Percentiles rank a stretch among this genome's conserved stretches.
These are phyloP conservation scores for Mycena alexandri DNA, from an alignment of 768 basidiomycete species.

Conservation along the genomic window DNA sequence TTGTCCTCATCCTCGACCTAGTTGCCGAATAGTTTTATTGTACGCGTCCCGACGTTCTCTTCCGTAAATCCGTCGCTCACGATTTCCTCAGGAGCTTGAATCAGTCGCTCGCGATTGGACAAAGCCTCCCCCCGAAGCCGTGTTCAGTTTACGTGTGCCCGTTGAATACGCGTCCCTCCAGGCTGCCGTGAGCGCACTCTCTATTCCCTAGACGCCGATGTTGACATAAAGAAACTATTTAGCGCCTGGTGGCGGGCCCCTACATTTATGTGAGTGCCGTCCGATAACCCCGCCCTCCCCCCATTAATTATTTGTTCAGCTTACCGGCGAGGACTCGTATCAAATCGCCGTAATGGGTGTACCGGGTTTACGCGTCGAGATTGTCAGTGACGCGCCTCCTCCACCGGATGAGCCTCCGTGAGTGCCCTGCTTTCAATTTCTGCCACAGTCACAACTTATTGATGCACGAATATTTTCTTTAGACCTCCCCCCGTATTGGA, in stretches of 20 bases:
- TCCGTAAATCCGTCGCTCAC: conserved; percentile 20
- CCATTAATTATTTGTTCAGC: conserved; percentile 53
- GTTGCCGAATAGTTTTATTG: conserved; percentile 78
- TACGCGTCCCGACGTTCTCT: conserved; percentile 49
- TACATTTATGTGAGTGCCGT: conserved; percentile 79
- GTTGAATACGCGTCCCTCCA: conserved; percentile 90
- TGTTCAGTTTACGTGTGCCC: conserved; percentile 83
- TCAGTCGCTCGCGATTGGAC: conserved; percentile 87
- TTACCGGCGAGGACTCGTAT: conserved; percentile 88
- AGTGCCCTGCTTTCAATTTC: conserved; percentile 47
- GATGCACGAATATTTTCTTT: conserved; percentile 30
- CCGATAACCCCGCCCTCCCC: conserved; percentile 26
- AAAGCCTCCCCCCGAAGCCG: conserved; percentile 84
- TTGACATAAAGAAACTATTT: conserved; percentile 38
- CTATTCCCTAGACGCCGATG: conserved; percentile 27
- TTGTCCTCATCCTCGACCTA: conserved; percentile 45
- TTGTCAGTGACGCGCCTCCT: conserved; percentile 87
- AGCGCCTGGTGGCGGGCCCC: conserved; percentile 85
- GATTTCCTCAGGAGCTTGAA: conserved; percentile 75
- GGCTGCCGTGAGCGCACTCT: conserved; percentile 72
- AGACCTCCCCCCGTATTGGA: conserved; percentile 81
- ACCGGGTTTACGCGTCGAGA: conserved; percentile 86
- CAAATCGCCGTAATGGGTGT: conserved; percentile 90
- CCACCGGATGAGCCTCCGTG: conserved; percentile 89
- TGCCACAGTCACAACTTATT: conserved; percentile 36